Conservation (phyloP, 2,329 filamentous ascomycete species). For the Aspergillus awamori region DNA sequence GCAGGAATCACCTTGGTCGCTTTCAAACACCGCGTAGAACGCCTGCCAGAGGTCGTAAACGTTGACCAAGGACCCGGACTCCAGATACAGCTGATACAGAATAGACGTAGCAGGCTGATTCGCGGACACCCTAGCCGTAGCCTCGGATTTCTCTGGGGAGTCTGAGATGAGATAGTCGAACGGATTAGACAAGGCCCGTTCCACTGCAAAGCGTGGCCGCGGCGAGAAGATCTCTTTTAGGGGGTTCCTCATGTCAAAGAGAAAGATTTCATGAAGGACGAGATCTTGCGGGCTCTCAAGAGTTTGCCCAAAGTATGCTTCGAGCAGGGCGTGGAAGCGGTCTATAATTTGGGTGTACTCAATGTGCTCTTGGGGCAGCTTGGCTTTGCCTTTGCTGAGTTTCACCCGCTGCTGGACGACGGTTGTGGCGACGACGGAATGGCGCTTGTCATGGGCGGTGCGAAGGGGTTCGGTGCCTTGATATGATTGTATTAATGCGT, state of each 20-base stretch:
- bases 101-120: conserved; percentile 62
- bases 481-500: conserved; percentile 51
- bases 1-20: conserved; percentile 33
- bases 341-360: conserved; percentile 59
- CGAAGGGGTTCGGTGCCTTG: conserved; percentile 59
- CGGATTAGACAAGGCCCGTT: conserved; percentile 61
- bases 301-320: conserved; percentile 48
- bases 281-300: conserved; percentile 55
- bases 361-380: conserved; percentile 56
- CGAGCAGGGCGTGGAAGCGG: conserved; percentile 49
- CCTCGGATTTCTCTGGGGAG: conserved; percentile 36
- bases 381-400: conserved; percentile 59
- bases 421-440: conserved; percentile 58
- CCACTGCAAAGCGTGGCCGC: conserved; percentile 60
- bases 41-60: conserved; percentile 64
- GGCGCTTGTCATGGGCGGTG: conserved; percentile 73
- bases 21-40: conserved; percentile 57
- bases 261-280: conserved; percentile 59
- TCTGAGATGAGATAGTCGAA: conserved; percentile 63
- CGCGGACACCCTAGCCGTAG: conserved; percentile 43
- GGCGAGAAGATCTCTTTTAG: conserved; percentile 62
- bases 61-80: conserved; percentile 64
- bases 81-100: conserved; percentile 64
- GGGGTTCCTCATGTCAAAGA: conserved; percentile 61
- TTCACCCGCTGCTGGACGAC: conserved; percentile 63